Conservation (phyloP, 1,284 basidiomycete species). For the Austroboletus novae-zelandiae region DNA sequence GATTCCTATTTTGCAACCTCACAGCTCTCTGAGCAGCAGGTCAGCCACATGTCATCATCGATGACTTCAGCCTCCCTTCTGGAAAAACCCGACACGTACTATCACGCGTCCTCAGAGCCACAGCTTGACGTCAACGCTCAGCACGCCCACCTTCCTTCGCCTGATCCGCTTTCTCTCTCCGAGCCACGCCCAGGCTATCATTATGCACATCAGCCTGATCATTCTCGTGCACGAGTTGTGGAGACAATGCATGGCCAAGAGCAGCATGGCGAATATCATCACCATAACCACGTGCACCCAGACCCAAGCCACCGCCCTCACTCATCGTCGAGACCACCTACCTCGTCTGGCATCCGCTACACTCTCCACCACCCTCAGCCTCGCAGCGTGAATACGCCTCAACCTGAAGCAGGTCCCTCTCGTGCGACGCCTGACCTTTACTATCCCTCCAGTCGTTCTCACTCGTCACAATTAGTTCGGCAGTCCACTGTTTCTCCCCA, state of each 20-base stretch:
- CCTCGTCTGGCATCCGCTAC: conserved; percentile 20
- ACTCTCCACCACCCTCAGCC: conserved; percentile 18
- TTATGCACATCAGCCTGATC: conserved; percentile 25
- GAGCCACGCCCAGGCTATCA: conserved; percentile 30
- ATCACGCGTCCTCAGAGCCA: conserved; percentile 25
- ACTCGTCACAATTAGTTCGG: conserved; percentile 22
- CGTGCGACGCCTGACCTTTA: conserved; percentile 19
- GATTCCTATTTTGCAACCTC: conserved; percentile 29
- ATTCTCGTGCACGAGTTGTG: conserved; percentile 30
- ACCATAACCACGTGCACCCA: conserved; percentile 21
- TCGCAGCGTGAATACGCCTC: conserved; percentile 14
- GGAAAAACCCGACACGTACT: conserved; percentile 27
- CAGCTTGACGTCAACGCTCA: conserved; percentile 33
- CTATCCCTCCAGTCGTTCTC: conserved; percentile 9
- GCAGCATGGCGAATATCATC: conserved; percentile 29
- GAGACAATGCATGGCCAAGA: conserved; percentile 23
- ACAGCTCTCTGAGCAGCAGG: conserved; percentile 24
- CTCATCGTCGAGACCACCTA: conserved; percentile 20
- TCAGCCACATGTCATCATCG: conserved; percentile 28
- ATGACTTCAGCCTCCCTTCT: conserved; percentile 30
- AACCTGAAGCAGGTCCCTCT: conserved; percentile 23
- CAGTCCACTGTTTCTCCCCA: conserved; percentile 21
- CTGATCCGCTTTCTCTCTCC: conserved; percentile 34
- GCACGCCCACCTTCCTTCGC: conserved; percentile 20
- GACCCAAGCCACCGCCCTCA: conserved; percentile 13